Conservation (phyloP, 352 stramenopile genomes). For the Globisporangium nunn region DNA sequence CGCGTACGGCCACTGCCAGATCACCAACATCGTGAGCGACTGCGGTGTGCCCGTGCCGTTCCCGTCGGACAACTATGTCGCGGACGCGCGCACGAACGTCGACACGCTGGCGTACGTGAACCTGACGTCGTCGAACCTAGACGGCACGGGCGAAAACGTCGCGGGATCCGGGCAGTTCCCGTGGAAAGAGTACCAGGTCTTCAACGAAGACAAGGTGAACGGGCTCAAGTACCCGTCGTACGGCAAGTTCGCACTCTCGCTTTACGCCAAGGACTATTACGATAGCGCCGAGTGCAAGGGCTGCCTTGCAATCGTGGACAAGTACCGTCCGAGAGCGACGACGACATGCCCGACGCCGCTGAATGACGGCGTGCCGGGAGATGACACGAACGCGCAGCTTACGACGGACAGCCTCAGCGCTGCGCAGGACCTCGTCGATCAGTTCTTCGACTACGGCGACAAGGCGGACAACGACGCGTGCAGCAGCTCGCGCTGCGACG, state of each 20-base stretch:
- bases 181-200: constrained; percentile 52
- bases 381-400: constrained; percentile 14
- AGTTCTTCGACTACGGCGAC: constrained; percentile 34
- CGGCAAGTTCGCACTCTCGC: constrained; percentile 46
- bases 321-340: constrained; percentile 33
- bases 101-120: constrained; percentile 5
- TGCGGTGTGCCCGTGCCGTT: constrained; percentile 38
- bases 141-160: constrained; percentile 11
- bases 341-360: constrained; percentile 31
- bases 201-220: constrained; percentile 31
- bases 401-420: constrained; percentile 26
- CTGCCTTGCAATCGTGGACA: constrained; percentile 49
- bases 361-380: constrained; percentile 19
- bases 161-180: constrained; percentile 10
- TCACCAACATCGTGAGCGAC: constrained; percentile 20
- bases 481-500: constrained; percentile 42
- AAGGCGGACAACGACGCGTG: constrained; percentile 49
- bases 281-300: constrained; percentile 29
- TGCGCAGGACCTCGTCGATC: constrained; percentile 13
- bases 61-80: constrained; percentile 46
- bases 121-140: constrained; percentile 8
- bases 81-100: constrained; percentile 27
- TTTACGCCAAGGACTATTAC: constrained; percentile 49
- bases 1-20: constrained; percentile 19
- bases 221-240: constrained; percentile 30